These are phyloP conservation scores for Podila minutissima DNA, from an alignment of 192 early-diverging fungal genomes.

Conservation along the genomic window DNA sequence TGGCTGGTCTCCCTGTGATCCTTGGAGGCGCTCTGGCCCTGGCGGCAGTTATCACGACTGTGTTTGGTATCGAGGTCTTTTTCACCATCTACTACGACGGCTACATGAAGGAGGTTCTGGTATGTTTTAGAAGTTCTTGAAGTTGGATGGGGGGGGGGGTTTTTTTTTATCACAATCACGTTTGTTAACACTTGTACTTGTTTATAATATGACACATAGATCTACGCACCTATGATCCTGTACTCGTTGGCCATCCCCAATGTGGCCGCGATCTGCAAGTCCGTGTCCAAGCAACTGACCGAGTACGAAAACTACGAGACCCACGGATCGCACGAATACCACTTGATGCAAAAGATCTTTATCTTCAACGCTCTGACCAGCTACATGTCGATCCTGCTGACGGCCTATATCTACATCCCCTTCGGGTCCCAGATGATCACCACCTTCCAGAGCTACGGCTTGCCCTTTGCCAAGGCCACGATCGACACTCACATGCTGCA, in stretches of 20 bases:
- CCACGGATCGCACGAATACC: constrained; percentile 71
- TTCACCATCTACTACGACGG: constrained; percentile 86
- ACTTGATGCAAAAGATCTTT: constrained; percentile 86
- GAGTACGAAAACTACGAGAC: constrained; percentile 88
- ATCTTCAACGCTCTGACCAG: constrained; percentile 85
- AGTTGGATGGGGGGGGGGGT: constrained; percentile 1
- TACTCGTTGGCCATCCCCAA: constrained; percentile 80
- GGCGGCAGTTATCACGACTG: constrained; percentile 68
- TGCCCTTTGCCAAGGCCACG: constrained; percentile 48
- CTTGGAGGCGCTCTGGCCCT: constrained; percentile 65
- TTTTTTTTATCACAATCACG: constrained; percentile 3
- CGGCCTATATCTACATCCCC: constrained; percentile 91
- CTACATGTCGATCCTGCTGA: constrained; percentile 86
- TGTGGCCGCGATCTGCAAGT: constrained; percentile 72
- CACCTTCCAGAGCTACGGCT: constrained; percentile 54
- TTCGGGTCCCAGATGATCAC: constrained; percentile 73
- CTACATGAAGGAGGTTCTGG: constrained; percentile 68
- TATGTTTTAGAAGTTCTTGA: constrained; percentile 15
- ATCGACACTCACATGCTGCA: constrained; percentile 67
- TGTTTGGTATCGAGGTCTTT: constrained; percentile 82
- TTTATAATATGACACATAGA: constrained; percentile 34
- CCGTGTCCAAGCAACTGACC: constrained; percentile 69
- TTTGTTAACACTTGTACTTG: not conserved
- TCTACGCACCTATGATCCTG: constrained; percentile 75
- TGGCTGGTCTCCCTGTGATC: constrained; percentile 67